Percentiles rank a stretch among this genome's conserved stretches.
phyloP scores from a whole-genome alignment of 2,329 filamentous ascomycete genomes.

The Monosporascus sp. region DNA sequence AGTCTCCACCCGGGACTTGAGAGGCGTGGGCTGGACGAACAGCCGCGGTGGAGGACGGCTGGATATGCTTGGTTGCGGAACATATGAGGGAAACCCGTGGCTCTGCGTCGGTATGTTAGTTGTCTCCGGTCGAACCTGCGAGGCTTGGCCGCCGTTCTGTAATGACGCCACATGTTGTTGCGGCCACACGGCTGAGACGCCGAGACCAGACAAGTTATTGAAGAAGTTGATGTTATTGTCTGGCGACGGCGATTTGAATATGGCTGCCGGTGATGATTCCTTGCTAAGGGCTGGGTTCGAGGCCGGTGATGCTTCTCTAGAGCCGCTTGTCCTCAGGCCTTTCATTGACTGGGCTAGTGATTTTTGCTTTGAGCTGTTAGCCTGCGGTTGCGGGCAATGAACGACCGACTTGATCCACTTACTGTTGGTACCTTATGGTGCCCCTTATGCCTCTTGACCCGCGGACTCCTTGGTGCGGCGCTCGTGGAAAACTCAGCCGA shows the following conservation, averaged over 20 bases:
- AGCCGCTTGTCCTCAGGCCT: slow-evolving; percentile 40
- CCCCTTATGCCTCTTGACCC: slow-evolving; percentile 22
- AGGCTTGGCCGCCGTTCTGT: slow-evolving; percentile 2
- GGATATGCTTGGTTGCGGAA: slow-evolving; percentile 8
- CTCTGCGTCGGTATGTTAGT: slow-evolving; percentile 7
- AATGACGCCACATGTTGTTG: slow-evolving; percentile 10
- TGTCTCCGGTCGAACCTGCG: slow-evolving; percentile 9
- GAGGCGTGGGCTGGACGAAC: slow-evolving; percentile 60
- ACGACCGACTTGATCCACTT: slow-evolving; percentile 6
- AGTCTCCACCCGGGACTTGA: slow-evolving; percentile 91
- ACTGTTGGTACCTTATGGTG: slow-evolving; percentile 23
- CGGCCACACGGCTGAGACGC: slow-evolving; percentile 31
- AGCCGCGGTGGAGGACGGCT: slow-evolving; percentile 34
- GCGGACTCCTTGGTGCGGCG: slow-evolving; percentile 12
- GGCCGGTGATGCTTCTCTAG: slow-evolving; percentile 51
- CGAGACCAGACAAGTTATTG: slow-evolving; percentile 17
- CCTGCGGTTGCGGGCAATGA: slow-evolving; percentile 7
- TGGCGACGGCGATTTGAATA: slow-evolving; percentile 45
- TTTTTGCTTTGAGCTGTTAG: slow-evolving; percentile 39
- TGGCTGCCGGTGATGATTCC: slow-evolving; percentile 43
- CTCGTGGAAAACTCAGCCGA: slow-evolving; percentile 5
- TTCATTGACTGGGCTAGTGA: slow-evolving; percentile 47
- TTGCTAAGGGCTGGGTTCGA: slow-evolving; percentile 48
- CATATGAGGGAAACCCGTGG: slow-evolving; percentile 13
- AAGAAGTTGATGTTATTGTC: slow-evolving; percentile 35